A percentile compares a stretch with the other conserved stretches of the same genome.
These are phyloP conservation scores for Tulasnella sp. DNA, from an alignment of 768 basidiomycete species.

Conservation along the genomic window DNA sequence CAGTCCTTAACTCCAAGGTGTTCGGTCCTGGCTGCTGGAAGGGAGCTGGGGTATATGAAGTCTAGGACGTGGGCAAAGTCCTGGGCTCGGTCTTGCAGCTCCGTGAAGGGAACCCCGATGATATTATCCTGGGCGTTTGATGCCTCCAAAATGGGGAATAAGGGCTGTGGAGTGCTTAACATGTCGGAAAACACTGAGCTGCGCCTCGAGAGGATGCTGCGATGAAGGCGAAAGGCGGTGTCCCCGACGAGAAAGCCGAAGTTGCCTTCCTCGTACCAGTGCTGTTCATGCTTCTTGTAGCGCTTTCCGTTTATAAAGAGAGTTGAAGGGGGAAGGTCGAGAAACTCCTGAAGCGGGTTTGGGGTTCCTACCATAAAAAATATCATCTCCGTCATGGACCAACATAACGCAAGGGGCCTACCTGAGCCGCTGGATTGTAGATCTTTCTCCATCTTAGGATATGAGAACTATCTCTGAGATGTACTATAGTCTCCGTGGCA, in stretches of 20 bases:
- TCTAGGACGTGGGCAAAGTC: constrained; percentile 7
- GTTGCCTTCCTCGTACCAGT: constrained; percentile 19
- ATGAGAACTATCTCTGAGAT: too few relatives aligned
- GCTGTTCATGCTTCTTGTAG: background rate
- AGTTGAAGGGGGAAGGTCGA: too few relatives aligned
- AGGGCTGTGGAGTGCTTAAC: background rate
- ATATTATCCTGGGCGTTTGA: background rate
- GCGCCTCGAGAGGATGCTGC: background rate
- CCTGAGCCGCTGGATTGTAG: too few relatives aligned
- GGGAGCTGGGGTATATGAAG: background rate
- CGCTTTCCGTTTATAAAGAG: too few relatives aligned
- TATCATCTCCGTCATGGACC: too few relatives aligned
- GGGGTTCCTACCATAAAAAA: too few relatives aligned
- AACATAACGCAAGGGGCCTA: too few relatives aligned
- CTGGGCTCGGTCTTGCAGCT: background rate
- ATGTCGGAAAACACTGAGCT: background rate
- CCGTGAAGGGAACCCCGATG: background rate
- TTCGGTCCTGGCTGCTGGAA: background rate
- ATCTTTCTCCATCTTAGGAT: too few relatives aligned
- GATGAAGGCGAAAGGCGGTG: background rate
- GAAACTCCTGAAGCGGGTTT: too few relatives aligned
- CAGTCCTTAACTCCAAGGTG: background rate
- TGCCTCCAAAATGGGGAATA: background rate
- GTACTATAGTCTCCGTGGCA: too few relatives aligned
- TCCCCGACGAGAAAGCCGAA: background rate